Base-by-base conservation (phyloP, 352 stramenopile species). In the Pythium utonaiense region DNA sequence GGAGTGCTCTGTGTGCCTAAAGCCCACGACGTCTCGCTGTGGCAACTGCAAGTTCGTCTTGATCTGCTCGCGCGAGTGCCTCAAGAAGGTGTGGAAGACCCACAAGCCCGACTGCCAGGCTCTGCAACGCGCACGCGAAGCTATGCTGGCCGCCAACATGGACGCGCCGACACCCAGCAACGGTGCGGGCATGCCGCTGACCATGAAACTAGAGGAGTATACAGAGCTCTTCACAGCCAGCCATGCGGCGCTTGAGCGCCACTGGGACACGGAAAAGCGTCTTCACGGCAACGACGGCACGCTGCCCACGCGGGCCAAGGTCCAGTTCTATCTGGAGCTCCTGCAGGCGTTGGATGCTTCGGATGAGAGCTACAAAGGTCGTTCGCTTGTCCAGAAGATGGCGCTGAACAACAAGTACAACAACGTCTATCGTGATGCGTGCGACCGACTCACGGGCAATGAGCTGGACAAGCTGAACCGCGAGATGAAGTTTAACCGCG, bases 361-460 rank as follows among this genome's bases (percentile, higher is more conserved):
- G 27, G 57, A 55, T 17, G 49, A 42, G 0, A 48, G 40, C 47
- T 69, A 74, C 61, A 66, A 59, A 24, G 13, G 45, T 16, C 52
- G 65, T n/a, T 38, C 66, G 54, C 49, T 73, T 13, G 22, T 53
- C 17, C 54, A 66, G 31, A 77, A 75, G 54, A 42, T 80, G 53
- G 62, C 77, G 21, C 53, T 76, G n/a, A 78, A 76, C 49, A 60
- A 62, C 36, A 63, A 60, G 21, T 76, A 70, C 51, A 80, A 76
- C 56, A 64, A 69, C 34, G 30, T 62, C 47, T 73, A 76, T 42
- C 55, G 52, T 9, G 66, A 80, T 41, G 67, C 67, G 6, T 19
- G 36, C 9, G 40, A 62, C 0, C 70, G 55, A 38, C 66, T 79
- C 16, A 50, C 49, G 22, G 8, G 19, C 1, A 41, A 51, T 21